These are phyloP conservation scores for Chimonanthus salicifolius DNA, from an alignment of 164 flowering plant genomes.

Conservation along the genomic window DNA sequence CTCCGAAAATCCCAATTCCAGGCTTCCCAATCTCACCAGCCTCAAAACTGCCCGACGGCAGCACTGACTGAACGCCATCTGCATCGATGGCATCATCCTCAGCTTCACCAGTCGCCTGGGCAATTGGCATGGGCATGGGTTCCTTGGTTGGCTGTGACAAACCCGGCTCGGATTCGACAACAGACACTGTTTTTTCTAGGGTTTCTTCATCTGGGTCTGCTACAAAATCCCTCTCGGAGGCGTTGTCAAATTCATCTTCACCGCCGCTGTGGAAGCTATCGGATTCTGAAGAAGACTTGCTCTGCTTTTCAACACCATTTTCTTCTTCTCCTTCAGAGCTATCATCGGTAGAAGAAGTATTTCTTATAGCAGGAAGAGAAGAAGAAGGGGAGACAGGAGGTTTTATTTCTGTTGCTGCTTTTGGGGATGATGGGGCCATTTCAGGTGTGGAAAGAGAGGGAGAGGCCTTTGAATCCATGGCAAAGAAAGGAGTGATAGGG, in stretches of 20 bases:
- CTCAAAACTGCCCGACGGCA: no score
- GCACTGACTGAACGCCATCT: neutral
- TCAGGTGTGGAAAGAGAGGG: constrained; percentile 19
- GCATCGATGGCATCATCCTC: constrained; percentile 27
- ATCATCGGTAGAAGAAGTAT: constrained; percentile 32
- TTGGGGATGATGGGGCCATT: constrained; percentile 7
- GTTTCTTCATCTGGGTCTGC: constrained; percentile 31
- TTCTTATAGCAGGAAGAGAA: constrained; percentile 33
- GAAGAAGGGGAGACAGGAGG: constrained; percentile 8
- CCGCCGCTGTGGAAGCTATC: constrained; percentile 48
- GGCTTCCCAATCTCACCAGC: constrained; percentile 14
- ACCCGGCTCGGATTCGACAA: neutral
- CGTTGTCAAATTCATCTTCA: constrained; percentile 57
- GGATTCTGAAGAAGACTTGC: constrained; percentile 6
- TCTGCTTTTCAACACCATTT: neutral
- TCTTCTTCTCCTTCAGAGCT: constrained; percentile 14
- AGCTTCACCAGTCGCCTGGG: constrained; percentile 27
- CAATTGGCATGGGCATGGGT: constrained; percentile 20
- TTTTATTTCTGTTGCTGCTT: constrained; percentile 1
- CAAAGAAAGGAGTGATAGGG: neutral
- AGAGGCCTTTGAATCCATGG: constrained; percentile 28
- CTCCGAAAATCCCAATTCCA: constrained; percentile 17
- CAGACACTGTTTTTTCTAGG: constrained; percentile 13
- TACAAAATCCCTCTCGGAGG: constrained; percentile 36
- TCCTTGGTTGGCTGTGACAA: neutral